Conservation (phyloP, 202 grass and related monocot genomes). For the Brachypodium distachyon region DNA sequence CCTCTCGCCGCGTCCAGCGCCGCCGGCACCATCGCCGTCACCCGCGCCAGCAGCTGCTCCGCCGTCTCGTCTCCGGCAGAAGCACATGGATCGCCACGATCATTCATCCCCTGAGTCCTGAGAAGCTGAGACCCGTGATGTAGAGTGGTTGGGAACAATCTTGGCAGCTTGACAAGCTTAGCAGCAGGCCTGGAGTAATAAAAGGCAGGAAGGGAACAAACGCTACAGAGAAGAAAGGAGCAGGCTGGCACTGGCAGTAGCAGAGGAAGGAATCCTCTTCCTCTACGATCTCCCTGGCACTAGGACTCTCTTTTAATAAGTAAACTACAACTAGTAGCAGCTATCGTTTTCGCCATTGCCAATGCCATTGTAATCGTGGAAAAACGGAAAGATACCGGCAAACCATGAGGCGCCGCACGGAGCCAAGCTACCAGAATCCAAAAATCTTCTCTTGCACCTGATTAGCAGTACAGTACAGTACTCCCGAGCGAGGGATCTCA, state of each 20-base stretch:
- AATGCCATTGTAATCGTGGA: not conserved
- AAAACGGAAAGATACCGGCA: slow-evolving; percentile 20
- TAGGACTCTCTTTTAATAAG: not conserved
- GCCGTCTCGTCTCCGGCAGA: slow-evolving; percentile 23
- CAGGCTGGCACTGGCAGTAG: not conserved
- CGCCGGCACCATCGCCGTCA: slow-evolving; percentile 32
- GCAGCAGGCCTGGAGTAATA: not conserved
- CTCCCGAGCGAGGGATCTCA: not conserved
- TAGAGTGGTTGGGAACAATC: not conserved
- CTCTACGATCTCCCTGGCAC: not conserved
- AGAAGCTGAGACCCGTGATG: not conserved
- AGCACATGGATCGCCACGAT: not conserved
- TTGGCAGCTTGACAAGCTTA: slow-evolving; percentile 2
- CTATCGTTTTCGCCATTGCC: not conserved
- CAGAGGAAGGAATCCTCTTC: not conserved
- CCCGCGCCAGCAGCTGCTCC: slow-evolving; percentile 33
- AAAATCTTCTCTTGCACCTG: not conserved
- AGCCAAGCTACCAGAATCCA: not conserved
- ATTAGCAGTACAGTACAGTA: too few relatives aligned
- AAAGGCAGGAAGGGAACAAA: slow-evolving; percentile 15
- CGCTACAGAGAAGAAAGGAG: slow-evolving; percentile 14
- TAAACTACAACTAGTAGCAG: not conserved
- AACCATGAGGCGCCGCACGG: slow-evolving; percentile 15
- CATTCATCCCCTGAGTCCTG: slow-evolving; percentile 13
- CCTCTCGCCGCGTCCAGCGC: slow-evolving; percentile 23